Evolutionary conservation across 2,329 filamentous ascomycete genomes (phyloP).

Genomic region (Xylariaceae sp.): DNA sequence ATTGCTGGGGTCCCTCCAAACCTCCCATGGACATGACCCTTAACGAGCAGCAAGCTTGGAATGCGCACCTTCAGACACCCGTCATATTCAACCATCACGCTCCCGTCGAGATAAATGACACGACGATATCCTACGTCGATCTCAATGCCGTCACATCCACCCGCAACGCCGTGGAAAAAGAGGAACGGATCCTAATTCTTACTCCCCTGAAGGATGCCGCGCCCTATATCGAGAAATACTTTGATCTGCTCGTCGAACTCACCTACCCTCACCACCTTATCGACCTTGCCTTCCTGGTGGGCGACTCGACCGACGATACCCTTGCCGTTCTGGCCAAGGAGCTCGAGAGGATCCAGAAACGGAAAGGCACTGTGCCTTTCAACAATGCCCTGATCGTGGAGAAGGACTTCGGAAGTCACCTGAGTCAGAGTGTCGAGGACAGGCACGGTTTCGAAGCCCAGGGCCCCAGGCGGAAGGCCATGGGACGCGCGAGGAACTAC

Average conservation of each 20-base stretch:
- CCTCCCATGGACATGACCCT: conserved; percentile 92
- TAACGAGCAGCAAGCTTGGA: conserved; percentile 88
- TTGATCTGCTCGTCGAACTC: conserved; percentile 82
- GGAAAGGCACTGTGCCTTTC: conserved; percentile 74
- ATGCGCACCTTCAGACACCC: conserved; percentile 79
- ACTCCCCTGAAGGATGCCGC: conserved; percentile 90
- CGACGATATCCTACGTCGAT: conserved; percentile 70
- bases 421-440: conserved; percentile 74
- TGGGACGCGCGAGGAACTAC: conserved; percentile 89
- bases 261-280: conserved; percentile 94
- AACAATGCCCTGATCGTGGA: conserved; percentile 76
- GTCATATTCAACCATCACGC: conserved; percentile 95
- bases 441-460: conserved; percentile 83
- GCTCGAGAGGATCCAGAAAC: conserved; percentile 78
- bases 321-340: conserved; percentile 78
- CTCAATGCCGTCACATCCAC: conserved; percentile 82
- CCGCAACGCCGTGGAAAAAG: conserved; percentile 66
- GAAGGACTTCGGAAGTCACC: conserved; percentile 76
- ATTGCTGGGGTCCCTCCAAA: conserved; percentile 93
- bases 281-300: conserved; percentile 88
- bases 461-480: conserved; percentile 79
- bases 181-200: conserved; percentile 83
- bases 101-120: conserved; percentile 75
- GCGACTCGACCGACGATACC: conserved; percentile 87
- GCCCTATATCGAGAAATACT: conserved; percentile 76